Percentiles rank a stretch among this genome's conserved stretches.
Evolutionary conservation across 2,329 filamentous ascomycete genomes (phyloP).

Genomic region (Plenodomus biglobosus): DNA sequence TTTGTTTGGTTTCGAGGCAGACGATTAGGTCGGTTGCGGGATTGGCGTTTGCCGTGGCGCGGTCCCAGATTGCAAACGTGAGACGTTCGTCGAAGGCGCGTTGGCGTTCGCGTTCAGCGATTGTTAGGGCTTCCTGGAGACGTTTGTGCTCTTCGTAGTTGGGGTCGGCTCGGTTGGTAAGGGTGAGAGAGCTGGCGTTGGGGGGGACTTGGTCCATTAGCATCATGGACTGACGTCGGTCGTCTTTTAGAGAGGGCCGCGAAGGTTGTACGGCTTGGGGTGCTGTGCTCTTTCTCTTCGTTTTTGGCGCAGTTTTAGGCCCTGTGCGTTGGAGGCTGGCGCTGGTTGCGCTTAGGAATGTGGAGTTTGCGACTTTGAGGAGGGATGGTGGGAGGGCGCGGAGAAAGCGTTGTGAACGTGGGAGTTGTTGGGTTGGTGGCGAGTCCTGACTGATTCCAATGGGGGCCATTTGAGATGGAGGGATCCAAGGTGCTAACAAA

Average conservation of each 20-base stretch:
- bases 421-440: conserved; percentile 81
- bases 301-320: conserved; percentile 56
- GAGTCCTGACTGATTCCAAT: conserved; percentile 67
- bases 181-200: conserved; percentile 37
- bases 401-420: conserved; percentile 87
- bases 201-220: conserved; percentile 53
- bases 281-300: conserved; percentile 33
- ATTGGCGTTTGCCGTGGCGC: conserved; percentile 88
- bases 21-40: conserved; percentile 91
- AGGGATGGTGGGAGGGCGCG: conserved; percentile 87
- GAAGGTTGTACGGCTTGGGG: conserved; percentile 16
- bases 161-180: conserved; percentile 32
- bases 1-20: conserved; percentile 85
- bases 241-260: conserved; percentile 33
- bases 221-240: conserved; percentile 51
- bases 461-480: conserved; percentile 63
- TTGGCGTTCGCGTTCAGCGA: conserved; percentile 72
- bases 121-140: conserved; percentile 56
- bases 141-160: conserved; percentile 34
- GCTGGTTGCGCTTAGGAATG: conserved; percentile 90
- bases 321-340: conserved; percentile 64
- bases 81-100: conserved; percentile 78
- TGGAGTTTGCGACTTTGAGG: conserved; percentile 90
- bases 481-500: conserved; percentile 94
- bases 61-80: conserved; percentile 91